These are phyloP conservation scores for Monascus ruber DNA, from an alignment of 2,329 filamentous ascomycete species.

Conservation along the genomic window DNA sequence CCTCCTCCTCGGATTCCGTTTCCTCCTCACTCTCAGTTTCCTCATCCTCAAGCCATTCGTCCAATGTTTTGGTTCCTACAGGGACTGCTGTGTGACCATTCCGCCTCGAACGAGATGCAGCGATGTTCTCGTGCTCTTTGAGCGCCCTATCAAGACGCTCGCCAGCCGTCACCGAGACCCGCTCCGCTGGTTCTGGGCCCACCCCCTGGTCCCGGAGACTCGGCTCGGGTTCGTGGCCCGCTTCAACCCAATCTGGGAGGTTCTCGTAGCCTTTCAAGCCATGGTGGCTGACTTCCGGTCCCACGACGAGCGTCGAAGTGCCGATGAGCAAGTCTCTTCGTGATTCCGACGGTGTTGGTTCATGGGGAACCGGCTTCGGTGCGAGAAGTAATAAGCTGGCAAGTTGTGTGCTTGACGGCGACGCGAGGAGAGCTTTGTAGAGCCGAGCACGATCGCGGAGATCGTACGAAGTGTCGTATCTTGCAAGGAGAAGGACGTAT, in stretches of 20 bases:
- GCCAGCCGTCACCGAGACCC: slow-evolving; percentile 27
- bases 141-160: slow-evolving; percentile 33
- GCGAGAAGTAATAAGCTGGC: slow-evolving; percentile 84
- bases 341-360: slow-evolving; percentile 76
- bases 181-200: slow-evolving; percentile 22
- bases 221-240: slow-evolving; percentile 68
- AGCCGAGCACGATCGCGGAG: slow-evolving; percentile 82
- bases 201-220: slow-evolving; percentile 53
- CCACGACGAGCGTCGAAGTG: slow-evolving; percentile 74
- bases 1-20: slow-evolving; percentile 40
- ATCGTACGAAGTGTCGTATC: slow-evolving; percentile 92
- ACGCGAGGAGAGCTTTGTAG: slow-evolving; percentile 71
- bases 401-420: slow-evolving; percentile 65
- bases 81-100: slow-evolving; percentile 13
- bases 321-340: slow-evolving; percentile 69
- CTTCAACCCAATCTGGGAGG: slow-evolving; percentile 74
- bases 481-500: slow-evolving; percentile 71
- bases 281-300: slow-evolving; percentile 60
- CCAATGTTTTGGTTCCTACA: slow-evolving; percentile 59
- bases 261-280: slow-evolving; percentile 67
- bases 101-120: slow-evolving; percentile 9
- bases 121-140: slow-evolving; percentile 27
- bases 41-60: slow-evolving; percentile 82
- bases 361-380: slow-evolving; percentile 85
- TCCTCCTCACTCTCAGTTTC: slow-evolving; percentile 41